Conservation (phyloP, 2,329 filamentous ascomycete genomes). For the Cladophialophora immunda region DNA sequence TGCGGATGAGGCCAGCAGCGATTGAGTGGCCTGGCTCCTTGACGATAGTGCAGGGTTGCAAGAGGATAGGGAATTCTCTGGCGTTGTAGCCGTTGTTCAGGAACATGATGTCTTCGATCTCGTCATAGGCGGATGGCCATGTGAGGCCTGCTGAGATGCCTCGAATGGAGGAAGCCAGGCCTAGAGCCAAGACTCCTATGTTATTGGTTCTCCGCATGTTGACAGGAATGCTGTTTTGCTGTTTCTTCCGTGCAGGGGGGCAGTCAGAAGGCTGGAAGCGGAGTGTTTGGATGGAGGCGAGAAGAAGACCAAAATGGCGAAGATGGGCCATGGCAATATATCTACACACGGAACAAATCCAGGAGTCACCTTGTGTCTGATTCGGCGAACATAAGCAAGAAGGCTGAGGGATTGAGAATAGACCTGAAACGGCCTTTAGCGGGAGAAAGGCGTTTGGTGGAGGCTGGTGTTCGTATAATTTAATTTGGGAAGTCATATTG, state of each 20-base stretch:
- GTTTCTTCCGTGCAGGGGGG: neutral
- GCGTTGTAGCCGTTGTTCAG: conserved; percentile 64
- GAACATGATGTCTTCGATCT: conserved; percentile 71
- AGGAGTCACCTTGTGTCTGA: neutral
- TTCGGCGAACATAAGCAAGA: neutral
- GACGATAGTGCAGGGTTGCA: conserved; percentile 62
- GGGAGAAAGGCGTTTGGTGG: neutral
- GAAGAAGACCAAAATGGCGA: neutral
- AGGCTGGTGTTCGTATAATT: conserved; percentile 17
- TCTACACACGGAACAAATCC: neutral
- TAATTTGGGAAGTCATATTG: conserved; percentile 12
- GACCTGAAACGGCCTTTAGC: neutral
- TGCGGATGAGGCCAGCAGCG: conserved; percentile 46
- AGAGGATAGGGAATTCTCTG: conserved; percentile 64
- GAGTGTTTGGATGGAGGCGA: neutral
- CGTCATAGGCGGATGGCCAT: conserved; percentile 68
- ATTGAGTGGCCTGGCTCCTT: conserved; percentile 30
- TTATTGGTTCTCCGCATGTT: conserved; percentile 17
- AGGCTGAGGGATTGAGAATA: neutral
- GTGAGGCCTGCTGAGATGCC: conserved; percentile 51
- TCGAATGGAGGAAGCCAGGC: conserved; percentile 5
- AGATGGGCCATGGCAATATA: neutral
- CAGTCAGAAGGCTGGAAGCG: no score
- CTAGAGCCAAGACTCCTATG: conserved; percentile 11
- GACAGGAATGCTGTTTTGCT: neutral